phyloP scores from a whole-genome alignment of 2,329 filamentous ascomycete species.

The Metarhizium robertsii region DNA sequence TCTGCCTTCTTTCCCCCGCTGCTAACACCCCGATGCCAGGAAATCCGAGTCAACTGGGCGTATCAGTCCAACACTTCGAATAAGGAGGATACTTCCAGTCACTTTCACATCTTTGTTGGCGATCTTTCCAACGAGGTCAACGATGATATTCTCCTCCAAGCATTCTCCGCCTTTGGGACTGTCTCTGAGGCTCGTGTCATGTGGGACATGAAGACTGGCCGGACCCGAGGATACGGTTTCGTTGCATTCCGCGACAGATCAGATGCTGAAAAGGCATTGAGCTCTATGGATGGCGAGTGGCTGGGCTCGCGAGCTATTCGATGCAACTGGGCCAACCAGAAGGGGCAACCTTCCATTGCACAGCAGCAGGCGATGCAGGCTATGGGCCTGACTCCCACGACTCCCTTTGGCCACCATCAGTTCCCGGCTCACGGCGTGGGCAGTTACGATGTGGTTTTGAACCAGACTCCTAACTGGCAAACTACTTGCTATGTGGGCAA shows the following conservation, averaged over 20 bases:
- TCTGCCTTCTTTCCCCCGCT: neutral
- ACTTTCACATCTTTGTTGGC: conserved; percentile 98
- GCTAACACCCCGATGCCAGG: conserved; percentile 40
- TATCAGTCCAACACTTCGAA: conserved; percentile 91
- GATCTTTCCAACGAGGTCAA: conserved; percentile 98
- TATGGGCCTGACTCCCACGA: conserved; percentile 97
- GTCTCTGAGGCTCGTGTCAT: conserved; percentile 98
- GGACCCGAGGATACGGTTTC: conserved; percentile 94
- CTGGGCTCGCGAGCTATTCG: conserved; percentile 94
- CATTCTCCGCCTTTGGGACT: conserved; percentile 90
- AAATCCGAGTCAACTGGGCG: conserved; percentile 99
- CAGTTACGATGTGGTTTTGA: conserved; percentile 94
- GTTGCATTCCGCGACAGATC: conserved; percentile 90
- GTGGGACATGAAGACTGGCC: conserved; percentile 99
- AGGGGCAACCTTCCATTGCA: conserved; percentile 97
- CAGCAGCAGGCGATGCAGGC: conserved; percentile 95
- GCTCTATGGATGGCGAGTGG: conserved; percentile 99
- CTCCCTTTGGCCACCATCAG: conserved; percentile 92
- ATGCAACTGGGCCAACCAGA: conserved; percentile 99
- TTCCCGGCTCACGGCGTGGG: conserved; percentile 95
- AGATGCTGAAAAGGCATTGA: conserved; percentile 92
- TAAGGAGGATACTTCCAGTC: conserved; percentile 96
- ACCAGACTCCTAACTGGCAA: conserved; percentile 95
- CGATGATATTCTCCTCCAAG: conserved; percentile 85
- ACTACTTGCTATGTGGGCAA: conserved; percentile 98